These are phyloP conservation scores for Penicillium occitanis DNA, from an alignment of 2,329 filamentous ascomycete genomes.

Conservation along the genomic window DNA sequence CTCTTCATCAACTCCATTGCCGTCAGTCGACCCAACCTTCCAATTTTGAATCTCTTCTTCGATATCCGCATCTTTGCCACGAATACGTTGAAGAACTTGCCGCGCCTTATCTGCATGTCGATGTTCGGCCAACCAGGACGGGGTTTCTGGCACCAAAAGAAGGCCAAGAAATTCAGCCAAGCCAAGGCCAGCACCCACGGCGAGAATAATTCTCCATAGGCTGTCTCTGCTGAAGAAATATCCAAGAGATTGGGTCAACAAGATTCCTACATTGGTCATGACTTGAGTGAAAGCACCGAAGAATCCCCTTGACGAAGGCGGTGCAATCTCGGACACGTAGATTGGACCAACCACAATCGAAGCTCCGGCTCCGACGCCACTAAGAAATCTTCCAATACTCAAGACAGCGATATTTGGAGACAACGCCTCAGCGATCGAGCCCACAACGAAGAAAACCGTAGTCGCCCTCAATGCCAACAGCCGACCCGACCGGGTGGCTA, in stretches of 20 bases:
- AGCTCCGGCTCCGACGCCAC: conserved; percentile 81
- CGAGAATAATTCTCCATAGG: conserved; percentile 82
- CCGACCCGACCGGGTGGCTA: conserved; percentile 76
- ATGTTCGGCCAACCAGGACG: conserved; percentile 76
- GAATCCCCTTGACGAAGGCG: conserved; percentile 69
- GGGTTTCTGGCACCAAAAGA: conserved; percentile 80
- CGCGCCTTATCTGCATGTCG: conserved; percentile 62
- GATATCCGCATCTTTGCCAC: conserved; percentile 68
- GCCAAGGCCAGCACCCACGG: conserved; percentile 68
- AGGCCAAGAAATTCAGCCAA: conserved; percentile 67
- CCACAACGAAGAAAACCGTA: conserved; percentile 71
- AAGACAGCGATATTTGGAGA: conserved; percentile 67
- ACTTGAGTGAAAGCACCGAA: conserved; percentile 84
- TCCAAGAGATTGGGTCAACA: conserved; percentile 78
- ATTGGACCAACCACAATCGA: conserved; percentile 90
- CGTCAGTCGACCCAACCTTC: conserved; percentile 44
- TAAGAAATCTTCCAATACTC: conserved; percentile 71
- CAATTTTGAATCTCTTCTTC: conserved; percentile 68
- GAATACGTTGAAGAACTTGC: conserved; percentile 69
- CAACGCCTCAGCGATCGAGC: conserved; percentile 72
- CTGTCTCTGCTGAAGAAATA: conserved; percentile 80
- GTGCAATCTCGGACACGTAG: conserved; percentile 90
- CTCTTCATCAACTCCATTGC: conserved; percentile 58
- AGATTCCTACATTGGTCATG: conserved; percentile 87
- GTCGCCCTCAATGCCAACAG: conserved; percentile 74